These are phyloP conservation scores for Zanthoxylum bungeanum DNA, from an alignment of 345 rosid genomes.

Conservation along the genomic window DNA sequence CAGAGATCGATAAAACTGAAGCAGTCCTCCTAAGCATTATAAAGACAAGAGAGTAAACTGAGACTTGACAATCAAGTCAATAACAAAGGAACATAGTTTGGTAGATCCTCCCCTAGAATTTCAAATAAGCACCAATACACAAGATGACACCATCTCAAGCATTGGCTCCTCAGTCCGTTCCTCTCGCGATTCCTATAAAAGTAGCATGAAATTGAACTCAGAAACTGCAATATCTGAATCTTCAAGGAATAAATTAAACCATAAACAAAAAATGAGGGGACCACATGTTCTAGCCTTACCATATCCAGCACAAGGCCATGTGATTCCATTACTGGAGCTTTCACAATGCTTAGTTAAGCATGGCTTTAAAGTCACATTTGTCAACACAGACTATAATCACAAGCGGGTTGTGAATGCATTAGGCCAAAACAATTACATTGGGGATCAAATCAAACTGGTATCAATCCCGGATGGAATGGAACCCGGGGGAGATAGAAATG, in stretches of 20 bases:
- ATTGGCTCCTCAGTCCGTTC: neutral
- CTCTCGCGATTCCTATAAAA: neutral
- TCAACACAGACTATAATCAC: neutral
- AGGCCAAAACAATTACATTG: too few relatives aligned
- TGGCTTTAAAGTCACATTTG: neutral
- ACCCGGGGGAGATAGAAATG: neutral
- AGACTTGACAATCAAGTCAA: too few relatives aligned
- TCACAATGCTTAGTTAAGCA: constrained; percentile 1
- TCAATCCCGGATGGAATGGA: neutral
- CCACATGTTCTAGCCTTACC: neutral
- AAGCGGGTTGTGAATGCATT: neutral
- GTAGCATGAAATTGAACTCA: neutral
- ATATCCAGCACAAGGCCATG: constrained; percentile 4
- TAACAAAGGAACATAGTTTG: neutral
- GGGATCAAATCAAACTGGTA: neutral
- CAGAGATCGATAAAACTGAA: neutral
- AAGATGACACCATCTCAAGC: neutral
- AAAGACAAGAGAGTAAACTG: neutral
- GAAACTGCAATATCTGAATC: neutral
- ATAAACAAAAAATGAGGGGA: neutral
- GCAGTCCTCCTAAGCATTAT: neutral
- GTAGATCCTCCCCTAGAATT: neutral
- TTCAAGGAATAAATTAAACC: neutral
- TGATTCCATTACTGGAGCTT: neutral
- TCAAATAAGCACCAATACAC: neutral